These are phyloP conservation scores for Thielaviopsis punctulata DNA, from an alignment of 2,329 filamentous ascomycete genomes.

Conservation along the genomic window DNA sequence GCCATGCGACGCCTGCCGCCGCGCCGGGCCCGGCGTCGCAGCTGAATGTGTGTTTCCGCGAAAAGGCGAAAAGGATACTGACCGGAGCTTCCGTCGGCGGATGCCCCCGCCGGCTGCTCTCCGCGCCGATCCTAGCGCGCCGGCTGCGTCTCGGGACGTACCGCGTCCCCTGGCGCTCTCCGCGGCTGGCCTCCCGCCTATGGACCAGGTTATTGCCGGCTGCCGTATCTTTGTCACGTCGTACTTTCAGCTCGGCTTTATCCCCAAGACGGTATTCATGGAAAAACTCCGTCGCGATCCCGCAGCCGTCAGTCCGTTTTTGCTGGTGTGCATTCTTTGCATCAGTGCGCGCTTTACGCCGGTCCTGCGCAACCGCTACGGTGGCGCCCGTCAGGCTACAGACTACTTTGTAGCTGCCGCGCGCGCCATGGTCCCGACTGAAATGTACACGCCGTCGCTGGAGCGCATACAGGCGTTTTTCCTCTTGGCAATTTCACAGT, in stretches of 20 bases:
- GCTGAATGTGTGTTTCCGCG: conserved; percentile 14
- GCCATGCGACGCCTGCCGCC: conserved; percentile 14
- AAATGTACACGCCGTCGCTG: conserved; percentile 18
- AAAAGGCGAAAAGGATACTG: conserved; percentile 14
- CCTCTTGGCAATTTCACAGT: conserved; percentile 19
- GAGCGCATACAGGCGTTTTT: conserved; percentile 20
- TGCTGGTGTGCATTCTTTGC: conserved; percentile 17
- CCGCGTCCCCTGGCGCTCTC: too few species aligned
- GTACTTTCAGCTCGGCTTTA: conserved; percentile 20
- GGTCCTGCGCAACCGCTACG: conserved; percentile 15
- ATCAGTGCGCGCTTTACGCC: conserved; percentile 20
- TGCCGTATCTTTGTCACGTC: conserved; percentile 17
- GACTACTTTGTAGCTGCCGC: conserved; percentile 17
- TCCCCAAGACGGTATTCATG: conserved; percentile 19
- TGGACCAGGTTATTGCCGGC: conserved; percentile 17
- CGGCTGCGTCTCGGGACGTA: too few species aligned
- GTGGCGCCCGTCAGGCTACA: conserved; percentile 15
- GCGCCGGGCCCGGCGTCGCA: conserved; percentile 9
- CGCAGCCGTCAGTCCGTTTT: conserved; percentile 16
- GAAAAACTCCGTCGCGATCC: conserved; percentile 14
- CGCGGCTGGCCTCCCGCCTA: conserved; percentile 13
- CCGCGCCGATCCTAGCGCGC: background rate
- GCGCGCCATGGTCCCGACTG: conserved; percentile 14
- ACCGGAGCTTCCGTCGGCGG: conserved; percentile 14
- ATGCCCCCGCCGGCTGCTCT: conserved; percentile 1